Base-by-base conservation (phyloP, 106 monocot species). In the Acorus gramineus region DNA sequence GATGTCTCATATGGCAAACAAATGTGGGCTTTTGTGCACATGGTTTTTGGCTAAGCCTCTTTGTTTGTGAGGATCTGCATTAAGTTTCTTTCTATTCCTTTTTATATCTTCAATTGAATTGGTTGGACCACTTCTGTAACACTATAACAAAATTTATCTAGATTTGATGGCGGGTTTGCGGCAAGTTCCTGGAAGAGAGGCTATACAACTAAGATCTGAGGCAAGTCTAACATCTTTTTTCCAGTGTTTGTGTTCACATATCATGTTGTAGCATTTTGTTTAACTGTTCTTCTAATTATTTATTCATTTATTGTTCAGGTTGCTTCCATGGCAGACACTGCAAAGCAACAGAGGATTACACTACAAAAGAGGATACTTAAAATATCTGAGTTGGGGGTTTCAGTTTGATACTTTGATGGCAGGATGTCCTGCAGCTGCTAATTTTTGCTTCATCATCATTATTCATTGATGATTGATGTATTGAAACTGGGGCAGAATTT, bases 131-230 rank as follows among this genome's bases (percentile, higher is more conserved):
- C 28, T 28, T 28, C n/a, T 28, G 28, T 28, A 28, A 28, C 28
- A 11, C 14, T 53, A 10, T 52, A 5, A 13, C 1, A 51, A 6
- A 50, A 58, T 50, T 42, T 62, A 42, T 68, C 14, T 49, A 86
- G 86, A 76, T 79, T 57, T 86, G 61, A 79, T 82, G 86, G 78
- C 79, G 66, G 78, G 59, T 49, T 50, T 86, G 4, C 64, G 86
- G 42, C 49, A 73, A 60, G 66, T 86, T 13, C 82, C 82, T 46
- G 79, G 82, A 42, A 69, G 86, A 65, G 59, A 73, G 56, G 76
- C 82, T 8, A 72, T 86, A 60, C 64, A 82, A 66, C 82, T 86
- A 53, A 74, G 82, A 14, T 75, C 72, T 5, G 86, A 86, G 82
- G 86, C 61, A 76, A 66, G 73, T 78, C 4, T 50, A n/a, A 43